Evolutionary conservation across 2,329 filamentous ascomycete species (phyloP), one percentile per base, ranked within the genome.

Genomic region (Botryotinia calthae): DNA sequence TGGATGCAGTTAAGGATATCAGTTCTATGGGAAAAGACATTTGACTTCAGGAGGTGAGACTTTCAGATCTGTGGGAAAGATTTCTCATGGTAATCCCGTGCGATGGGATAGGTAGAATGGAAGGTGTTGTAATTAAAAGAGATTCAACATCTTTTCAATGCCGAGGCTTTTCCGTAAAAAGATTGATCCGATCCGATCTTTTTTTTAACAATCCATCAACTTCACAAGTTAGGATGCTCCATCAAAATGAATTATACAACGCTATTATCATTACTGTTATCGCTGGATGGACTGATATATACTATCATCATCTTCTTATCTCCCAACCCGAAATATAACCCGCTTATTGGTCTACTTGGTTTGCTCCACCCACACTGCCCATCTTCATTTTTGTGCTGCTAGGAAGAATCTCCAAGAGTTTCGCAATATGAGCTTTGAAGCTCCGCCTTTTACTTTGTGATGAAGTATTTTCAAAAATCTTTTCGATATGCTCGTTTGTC

Each of bases 1-100:
- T 77, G 46, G 76, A 78, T 10, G 59, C 10, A 2, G 48, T 77
- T 2, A 78, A 78, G 71, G 75, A 75, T 22, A 34, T 77, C 5
- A 76, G 76, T 66, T 67, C 54, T 51, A 68, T 68, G 34, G n/a
- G 48, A 28, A 44, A n/a, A 51, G 48, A 56, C 20, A 31, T 28
- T 40, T 54, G 64, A 67, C 25, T 22, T 40, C 46, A 40, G 9
- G 2, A 2, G 4, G 20, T 12, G 16, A 20, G 8, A 4, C 4
- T 67, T 1, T 18, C 9, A 10, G 9, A 20, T 12, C 25, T 40
- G 6, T 10, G 25, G 31, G 16, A 20, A 12, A 28, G 0, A 22
- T 54, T 40, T 16, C 8, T 51, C 14, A 51, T 66, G 4, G 10
- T 20, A 9, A 18, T 40, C 31, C 9, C 31, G 18, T 0, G 37